Conservation (phyloP, 225 moss, liverwort and hornwort species). For the Climacium dendroides region DNA sequence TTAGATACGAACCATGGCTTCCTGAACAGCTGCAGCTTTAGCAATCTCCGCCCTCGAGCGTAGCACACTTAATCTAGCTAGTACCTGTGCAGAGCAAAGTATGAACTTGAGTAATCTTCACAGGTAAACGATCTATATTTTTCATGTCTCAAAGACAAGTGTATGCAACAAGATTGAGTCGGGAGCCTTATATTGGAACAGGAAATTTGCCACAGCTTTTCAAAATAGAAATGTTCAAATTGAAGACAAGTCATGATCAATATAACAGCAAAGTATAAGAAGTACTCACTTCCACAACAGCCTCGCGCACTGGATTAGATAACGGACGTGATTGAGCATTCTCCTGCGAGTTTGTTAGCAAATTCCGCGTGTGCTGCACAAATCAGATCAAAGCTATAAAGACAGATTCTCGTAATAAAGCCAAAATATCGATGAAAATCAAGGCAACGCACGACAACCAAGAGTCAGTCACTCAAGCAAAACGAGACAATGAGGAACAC, state of each 20-base stretch:
- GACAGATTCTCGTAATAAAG: neutral
- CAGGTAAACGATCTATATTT: neutral
- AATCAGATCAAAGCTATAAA: neutral
- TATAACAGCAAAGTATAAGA: neutral
- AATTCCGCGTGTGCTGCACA: slow-evolving; percentile 43
- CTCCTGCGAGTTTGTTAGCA: slow-evolving; percentile 31
- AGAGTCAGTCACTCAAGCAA: neutral
- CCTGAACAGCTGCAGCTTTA: slow-evolving; percentile 46
- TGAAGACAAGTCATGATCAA: neutral
- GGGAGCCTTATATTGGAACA: neutral
- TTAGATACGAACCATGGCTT: slow-evolving; percentile 45
- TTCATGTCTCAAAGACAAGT: neutral
- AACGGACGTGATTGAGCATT: slow-evolving; percentile 4
- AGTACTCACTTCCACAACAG: slow-evolving; percentile 65
- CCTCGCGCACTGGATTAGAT: slow-evolving; percentile 63
- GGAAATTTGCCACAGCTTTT: neutral
- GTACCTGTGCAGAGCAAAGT: slow-evolving; percentile 37
- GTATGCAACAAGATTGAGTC: neutral
- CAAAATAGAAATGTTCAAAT: neutral
- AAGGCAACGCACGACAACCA: neutral
- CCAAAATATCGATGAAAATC: neutral
- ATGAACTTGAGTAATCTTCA: neutral
- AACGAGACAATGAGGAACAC: neutral
- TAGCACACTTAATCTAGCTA: slow-evolving; percentile 64
- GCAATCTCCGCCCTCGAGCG: slow-evolving; percentile 38